Percentiles rank a stretch among this genome's conserved stretches.
phyloP scores from a whole-genome alignment of 495 filamentous ascomycete genomes.

The Neurospora intermedia region DNA sequence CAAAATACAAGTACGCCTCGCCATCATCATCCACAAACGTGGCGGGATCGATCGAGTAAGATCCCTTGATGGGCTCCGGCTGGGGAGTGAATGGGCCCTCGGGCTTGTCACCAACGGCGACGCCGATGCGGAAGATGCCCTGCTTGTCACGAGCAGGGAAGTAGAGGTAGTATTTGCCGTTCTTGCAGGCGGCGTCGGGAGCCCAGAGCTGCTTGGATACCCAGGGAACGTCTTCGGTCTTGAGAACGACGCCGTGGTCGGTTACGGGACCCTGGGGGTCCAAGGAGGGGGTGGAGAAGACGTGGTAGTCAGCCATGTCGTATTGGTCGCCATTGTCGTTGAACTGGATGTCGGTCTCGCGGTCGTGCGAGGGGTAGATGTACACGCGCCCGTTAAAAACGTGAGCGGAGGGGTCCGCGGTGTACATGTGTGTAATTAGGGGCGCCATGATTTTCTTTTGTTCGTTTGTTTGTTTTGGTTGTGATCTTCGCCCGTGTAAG shows the following conservation, averaged over 20 bases:
- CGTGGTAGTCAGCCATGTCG: slow-evolving; percentile 66
- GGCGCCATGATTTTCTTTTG: slow-evolving; percentile 27
- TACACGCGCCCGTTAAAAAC: slow-evolving; percentile 52
- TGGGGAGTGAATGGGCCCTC: slow-evolving; percentile 48
- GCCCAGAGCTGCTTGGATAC: slow-evolving; percentile 55
- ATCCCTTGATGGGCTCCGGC: slow-evolving; percentile 48
- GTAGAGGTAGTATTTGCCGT: slow-evolving; percentile 55
- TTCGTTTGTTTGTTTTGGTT: background rate
- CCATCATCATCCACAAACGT: slow-evolving; percentile 52
- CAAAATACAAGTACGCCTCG: slow-evolving; percentile 52
- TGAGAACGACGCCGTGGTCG: slow-evolving; percentile 50
- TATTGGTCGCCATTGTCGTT: slow-evolving; percentile 80
- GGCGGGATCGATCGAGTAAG: slow-evolving; percentile 55
- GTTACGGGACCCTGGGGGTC: slow-evolving; percentile 38
- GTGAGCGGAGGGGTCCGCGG: slow-evolving; percentile 57
- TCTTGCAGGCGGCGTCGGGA: slow-evolving; percentile 47
- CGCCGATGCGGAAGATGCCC: slow-evolving; percentile 54
- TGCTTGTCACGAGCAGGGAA: slow-evolving; percentile 52
- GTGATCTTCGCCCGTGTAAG: slow-evolving; percentile 1
- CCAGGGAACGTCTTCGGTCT: slow-evolving; percentile 48
- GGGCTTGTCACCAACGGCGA: slow-evolving; percentile 42
- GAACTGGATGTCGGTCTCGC: slow-evolving; percentile 48
- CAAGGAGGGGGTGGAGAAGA: slow-evolving; percentile 42
- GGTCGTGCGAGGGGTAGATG: slow-evolving; percentile 58
- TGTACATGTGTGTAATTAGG: slow-evolving; percentile 57